Percentiles rank a stretch among this genome's conserved stretches.
phyloP scores from a whole-genome alignment of 495 filamentous ascomycete genomes.

The Podospora didyma region DNA sequence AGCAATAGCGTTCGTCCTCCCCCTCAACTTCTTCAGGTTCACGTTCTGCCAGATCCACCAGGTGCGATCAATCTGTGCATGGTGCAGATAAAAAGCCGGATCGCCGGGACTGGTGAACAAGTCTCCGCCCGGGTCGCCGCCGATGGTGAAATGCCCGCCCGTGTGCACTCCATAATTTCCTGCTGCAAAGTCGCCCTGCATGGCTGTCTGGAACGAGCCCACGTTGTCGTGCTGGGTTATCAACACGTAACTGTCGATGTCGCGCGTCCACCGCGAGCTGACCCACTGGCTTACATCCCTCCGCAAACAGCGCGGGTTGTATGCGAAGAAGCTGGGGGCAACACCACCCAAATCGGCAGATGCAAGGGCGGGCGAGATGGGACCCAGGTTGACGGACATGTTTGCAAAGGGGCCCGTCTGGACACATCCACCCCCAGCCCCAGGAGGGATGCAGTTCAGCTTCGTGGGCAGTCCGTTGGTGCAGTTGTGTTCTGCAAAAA shows the following conservation, averaged over 20 bases:
- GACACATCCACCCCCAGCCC: constrained; percentile 60
- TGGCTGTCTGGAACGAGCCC: constrained; percentile 45
- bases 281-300: constrained; percentile 55
- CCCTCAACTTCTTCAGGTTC: constrained; percentile 26
- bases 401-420: constrained; percentile 52
- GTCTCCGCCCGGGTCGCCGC: constrained; percentile 54
- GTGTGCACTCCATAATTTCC: constrained; percentile 55
- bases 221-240: constrained; percentile 39
- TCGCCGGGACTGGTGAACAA: constrained; percentile 58
- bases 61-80: constrained; percentile 59
- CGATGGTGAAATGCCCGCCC: constrained; percentile 63
- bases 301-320: constrained; percentile 60
- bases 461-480: constrained; percentile 33
- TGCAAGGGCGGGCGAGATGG: constrained; percentile 30
- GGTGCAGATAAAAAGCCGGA: constrained; percentile 64
- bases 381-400: constrained; percentile 51
- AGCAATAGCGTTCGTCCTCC: constrained; percentile 13
- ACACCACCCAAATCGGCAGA: background rate
- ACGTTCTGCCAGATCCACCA: constrained; percentile 65
- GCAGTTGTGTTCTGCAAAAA: constrained; percentile 29
- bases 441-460: constrained; percentile 39
- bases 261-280: constrained; percentile 41
- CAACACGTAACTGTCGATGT: constrained; percentile 30
- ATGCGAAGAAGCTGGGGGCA: constrained; percentile 16
- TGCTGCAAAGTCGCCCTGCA: constrained; percentile 46